Base-by-base conservation (phyloP, 306 rosid genomes). In the Glycine soja region DNA sequence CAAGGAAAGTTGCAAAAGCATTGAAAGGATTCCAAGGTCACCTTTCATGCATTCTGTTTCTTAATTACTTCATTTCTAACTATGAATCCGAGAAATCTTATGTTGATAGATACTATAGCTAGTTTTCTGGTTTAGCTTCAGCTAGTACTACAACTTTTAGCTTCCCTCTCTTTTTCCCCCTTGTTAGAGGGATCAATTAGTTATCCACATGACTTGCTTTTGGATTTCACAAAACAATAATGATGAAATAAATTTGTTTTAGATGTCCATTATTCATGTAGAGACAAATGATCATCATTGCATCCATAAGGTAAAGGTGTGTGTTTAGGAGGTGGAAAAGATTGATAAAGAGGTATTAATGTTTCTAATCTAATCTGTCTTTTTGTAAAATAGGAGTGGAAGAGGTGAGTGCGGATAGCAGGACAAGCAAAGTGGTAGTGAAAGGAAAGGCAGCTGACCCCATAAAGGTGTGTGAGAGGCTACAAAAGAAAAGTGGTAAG, bases 21-120 rank as follows among this genome's bases (percentile, higher is more conserved):
- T 85, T 93, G 70, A 93, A 87, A 84, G 95, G 97, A 63, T 91
- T 91, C 78, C 87, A 91, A 89, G 98, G 98, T 91, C 30, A 75
- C 82, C 34, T 14, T 70, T n/a, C 9, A 14, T 7, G 8, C 62
- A 10, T 77, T 13, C 19, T 75, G 72, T 15, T 67, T n/a, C 36
- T 43, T n/a, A 16, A 3, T 45, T 8, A 16, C 63, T 7, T 16
- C 5, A 8, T 36, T 72, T 43, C 57, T 52, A 13, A 46, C 12
- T 24, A 24, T 24, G 30, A 24, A 24, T 7, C 2, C 9, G 2
- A 7, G 38, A 2, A 34, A 4, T 34, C 38, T 34, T 34, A 34
- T 34, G 11, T 10, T 45, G 59, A 7, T 53, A 48, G 32, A 5
- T 63, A 81, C 15, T 56, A 34, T 34, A 34, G 38, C 38, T 4